A percentile compares a stretch with the other conserved stretches of the same genome.
These are phyloP conservation scores for Globisporangium viniferum DNA, from an alignment of 352 stramenopile genomes.

Conservation along the genomic window DNA sequence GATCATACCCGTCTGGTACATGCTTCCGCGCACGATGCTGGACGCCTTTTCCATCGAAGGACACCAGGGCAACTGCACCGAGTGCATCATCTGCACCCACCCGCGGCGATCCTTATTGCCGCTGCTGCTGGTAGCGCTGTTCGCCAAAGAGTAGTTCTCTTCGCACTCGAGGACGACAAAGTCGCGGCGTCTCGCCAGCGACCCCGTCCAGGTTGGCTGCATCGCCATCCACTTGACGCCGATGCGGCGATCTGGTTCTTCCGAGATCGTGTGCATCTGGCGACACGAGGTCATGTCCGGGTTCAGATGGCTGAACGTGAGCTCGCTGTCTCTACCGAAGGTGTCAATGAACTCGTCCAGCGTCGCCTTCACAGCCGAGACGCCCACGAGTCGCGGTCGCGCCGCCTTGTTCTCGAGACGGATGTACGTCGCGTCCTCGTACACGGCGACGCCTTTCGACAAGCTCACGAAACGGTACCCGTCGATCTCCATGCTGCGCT, in stretches of 20 bases:
- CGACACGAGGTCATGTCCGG: slow-evolving; percentile 16
- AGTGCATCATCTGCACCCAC: slow-evolving; percentile 58
- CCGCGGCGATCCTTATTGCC: slow-evolving; percentile 21
- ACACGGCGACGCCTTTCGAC: slow-evolving; percentile 11
- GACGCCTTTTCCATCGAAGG: slow-evolving; percentile 32
- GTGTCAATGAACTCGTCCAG: slow-evolving; percentile 29
- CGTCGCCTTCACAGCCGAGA: slow-evolving; percentile 22
- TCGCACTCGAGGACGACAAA: slow-evolving; percentile 41
- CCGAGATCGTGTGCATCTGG: slow-evolving; percentile 23
- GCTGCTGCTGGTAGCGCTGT: background rate
- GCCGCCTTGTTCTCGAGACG: background rate
- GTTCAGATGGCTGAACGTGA: slow-evolving; percentile 4
- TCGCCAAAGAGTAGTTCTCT: slow-evolving; percentile 21
- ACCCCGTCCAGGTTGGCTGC: slow-evolving; percentile 21
- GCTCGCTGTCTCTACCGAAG: slow-evolving; percentile 17
- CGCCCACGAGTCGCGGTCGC: slow-evolving; percentile 12
- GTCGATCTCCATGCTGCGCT: slow-evolving; percentile 13
- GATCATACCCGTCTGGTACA: slow-evolving; percentile 37
- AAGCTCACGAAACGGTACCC: slow-evolving; percentile 13
- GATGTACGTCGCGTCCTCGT: slow-evolving; percentile 16
- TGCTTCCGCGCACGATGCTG: slow-evolving; percentile 29
- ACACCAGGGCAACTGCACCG: slow-evolving; percentile 53
- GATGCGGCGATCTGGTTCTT: slow-evolving; percentile 27
- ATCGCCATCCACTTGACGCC: slow-evolving; percentile 34
- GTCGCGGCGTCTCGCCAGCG: slow-evolving; percentile 30